phyloP scores from a whole-genome alignment of 2,329 filamentous ascomycete genomes.

The Trematosphaeria pertusa region DNA sequence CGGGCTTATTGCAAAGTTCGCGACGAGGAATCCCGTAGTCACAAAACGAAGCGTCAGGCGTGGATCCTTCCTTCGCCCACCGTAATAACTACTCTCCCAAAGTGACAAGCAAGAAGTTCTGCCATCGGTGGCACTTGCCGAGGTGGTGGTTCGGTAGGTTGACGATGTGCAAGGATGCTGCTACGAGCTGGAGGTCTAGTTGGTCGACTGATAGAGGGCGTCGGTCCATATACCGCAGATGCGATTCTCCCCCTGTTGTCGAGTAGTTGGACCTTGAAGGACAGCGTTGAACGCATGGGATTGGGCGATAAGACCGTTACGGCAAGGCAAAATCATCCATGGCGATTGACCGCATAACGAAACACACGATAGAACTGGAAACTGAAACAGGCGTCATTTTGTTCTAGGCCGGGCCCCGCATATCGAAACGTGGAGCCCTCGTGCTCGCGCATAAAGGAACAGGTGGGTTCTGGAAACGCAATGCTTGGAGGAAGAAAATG shows the following conservation, averaged over 20 bases:
- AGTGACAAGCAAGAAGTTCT: too few relatives aligned
- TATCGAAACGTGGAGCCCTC: background rate
- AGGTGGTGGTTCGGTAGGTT: too few relatives aligned
- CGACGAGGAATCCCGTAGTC: too few relatives aligned
- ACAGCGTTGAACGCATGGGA: background rate
- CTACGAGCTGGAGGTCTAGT: too few relatives aligned
- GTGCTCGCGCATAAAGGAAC: constrained; percentile 10
- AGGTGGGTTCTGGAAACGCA: constrained; percentile 8
- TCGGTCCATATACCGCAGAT: background rate
- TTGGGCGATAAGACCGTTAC: background rate
- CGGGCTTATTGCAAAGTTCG: too few relatives aligned
- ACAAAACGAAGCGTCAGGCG: too few relatives aligned
- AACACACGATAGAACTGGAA: background rate
- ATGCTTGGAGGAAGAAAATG: background rate
- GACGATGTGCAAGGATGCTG: too few relatives aligned
- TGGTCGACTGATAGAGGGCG: background rate
- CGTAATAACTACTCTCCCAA: too few relatives aligned
- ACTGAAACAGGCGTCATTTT: background rate
- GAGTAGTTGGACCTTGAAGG: background rate
- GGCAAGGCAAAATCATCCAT: too few relatives aligned
- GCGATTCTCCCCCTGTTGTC: background rate
- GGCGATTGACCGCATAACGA: constrained; percentile 3
- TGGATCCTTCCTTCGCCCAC: too few relatives aligned
- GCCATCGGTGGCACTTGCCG: too few relatives aligned
- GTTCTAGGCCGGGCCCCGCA: too few relatives aligned